A percentile compares a stretch with the other conserved stretches of the same genome.
Conservation (phyloP, 192 early-diverging fungal species). For the Backusella parvicylindrica region DNA sequence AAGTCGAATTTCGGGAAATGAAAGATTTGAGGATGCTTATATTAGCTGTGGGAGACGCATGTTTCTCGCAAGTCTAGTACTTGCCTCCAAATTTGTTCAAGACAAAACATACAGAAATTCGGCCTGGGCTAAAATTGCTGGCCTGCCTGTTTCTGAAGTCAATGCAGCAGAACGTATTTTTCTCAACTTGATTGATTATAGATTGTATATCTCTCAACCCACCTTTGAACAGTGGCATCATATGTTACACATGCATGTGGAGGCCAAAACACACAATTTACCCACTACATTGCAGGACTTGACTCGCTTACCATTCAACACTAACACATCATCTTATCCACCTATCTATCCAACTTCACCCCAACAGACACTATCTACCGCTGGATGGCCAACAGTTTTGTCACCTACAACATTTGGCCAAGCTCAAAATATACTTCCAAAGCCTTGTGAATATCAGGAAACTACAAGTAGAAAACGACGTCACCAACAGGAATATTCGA, state of each 20-base stretch:
- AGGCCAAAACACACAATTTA: conserved; percentile 20
- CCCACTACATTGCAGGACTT: conserved; percentile 10
- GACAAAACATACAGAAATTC: conserved; percentile 88
- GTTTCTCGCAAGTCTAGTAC: conserved; percentile 85
- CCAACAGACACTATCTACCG: neutral
- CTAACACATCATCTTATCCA: neutral
- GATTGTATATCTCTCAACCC: conserved; percentile 56
- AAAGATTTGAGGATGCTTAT: conserved; percentile 16
- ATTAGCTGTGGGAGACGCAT: conserved; percentile 75
- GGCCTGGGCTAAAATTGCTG: conserved; percentile 91
- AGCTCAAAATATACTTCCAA: neutral
- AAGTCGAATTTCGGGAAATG: neutral
- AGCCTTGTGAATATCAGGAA: neutral
- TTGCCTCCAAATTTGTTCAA: conserved; percentile 87
- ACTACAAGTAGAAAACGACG: neutral
- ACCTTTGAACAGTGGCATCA: conserved; percentile 37
- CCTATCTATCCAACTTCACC: neutral
- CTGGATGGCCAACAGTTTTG: conserved; percentile 1
- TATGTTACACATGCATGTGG: conserved; percentile 23
- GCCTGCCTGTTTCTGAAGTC: conserved; percentile 80
- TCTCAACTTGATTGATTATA: conserved; percentile 75
- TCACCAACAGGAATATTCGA: neutral
- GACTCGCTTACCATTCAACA: neutral
- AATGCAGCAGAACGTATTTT: conserved; percentile 82
- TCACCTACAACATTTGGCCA: neutral